Conservation (phyloP, 345 rosid genomes). For the Bruguiera parviflora region DNA sequence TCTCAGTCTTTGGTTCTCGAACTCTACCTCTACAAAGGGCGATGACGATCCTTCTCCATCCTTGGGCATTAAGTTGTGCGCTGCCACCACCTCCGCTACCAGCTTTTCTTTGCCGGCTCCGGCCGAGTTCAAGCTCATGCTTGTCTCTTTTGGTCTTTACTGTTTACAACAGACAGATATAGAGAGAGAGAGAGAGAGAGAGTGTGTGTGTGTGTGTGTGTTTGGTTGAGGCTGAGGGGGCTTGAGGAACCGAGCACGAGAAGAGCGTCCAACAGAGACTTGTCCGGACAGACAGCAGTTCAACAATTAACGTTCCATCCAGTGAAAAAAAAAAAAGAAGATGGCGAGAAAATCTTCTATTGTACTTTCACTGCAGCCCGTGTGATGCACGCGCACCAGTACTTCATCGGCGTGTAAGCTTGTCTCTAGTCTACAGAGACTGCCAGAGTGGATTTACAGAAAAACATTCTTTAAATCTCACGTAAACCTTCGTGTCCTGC, state of each 20-base stretch:
- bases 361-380: slow-evolving; percentile 6
- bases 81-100: slow-evolving; percentile 63
- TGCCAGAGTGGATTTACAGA: too few species aligned
- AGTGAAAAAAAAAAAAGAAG: neutral
- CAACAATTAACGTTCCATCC: too few species aligned
- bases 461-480: too few species aligned
- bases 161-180: too few species aligned
- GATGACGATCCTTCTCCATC: slow-evolving; percentile 79
- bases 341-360: neutral
- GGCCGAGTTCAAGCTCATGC: slow-evolving; percentile 18
- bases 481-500: too few species aligned
- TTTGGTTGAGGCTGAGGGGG: neutral
- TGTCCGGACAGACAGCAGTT: slow-evolving; percentile 4
- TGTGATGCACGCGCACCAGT: slow-evolving; percentile 7
- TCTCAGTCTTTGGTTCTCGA: slow-evolving; percentile 53
- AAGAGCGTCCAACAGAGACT: slow-evolving; percentile 25
- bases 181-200: neutral
- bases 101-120: slow-evolving; percentile 46
- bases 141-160: neutral
- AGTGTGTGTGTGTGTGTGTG: slow-evolving; percentile 6
- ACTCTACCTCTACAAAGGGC: slow-evolving; percentile 66
- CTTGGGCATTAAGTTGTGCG: slow-evolving; percentile 75
- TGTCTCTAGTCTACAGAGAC: too few species aligned
- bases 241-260: slow-evolving; percentile 10
- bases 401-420: neutral